Evolutionary conservation across 2,329 filamentous ascomycete genomes (phyloP).

Genomic region (Talaromyces funiculosus): DNA sequence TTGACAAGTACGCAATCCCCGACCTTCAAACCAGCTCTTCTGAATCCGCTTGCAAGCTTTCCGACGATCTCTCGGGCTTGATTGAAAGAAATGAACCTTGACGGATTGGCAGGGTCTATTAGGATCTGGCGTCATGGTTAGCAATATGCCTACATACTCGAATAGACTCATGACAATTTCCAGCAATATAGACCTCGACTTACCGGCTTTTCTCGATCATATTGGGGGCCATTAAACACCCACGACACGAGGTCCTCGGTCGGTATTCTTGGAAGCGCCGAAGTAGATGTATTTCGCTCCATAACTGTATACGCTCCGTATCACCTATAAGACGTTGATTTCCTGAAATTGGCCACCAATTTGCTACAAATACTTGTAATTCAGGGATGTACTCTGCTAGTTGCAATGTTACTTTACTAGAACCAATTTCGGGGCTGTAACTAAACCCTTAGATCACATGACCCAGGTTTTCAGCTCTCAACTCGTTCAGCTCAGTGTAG

Average conservation of each 20-base stretch:
- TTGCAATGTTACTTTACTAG: background rate
- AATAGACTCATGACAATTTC: background rate
- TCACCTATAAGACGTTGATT: background rate
- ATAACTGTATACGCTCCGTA: background rate
- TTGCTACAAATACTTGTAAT: background rate
- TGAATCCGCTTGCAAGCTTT: background rate
- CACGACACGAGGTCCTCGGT: background rate
- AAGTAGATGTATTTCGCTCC: background rate
- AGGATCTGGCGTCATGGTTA: background rate
- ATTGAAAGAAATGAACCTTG: background rate
- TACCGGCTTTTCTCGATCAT: constrained; percentile 1
- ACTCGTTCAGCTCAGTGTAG: background rate
- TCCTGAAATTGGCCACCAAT: background rate
- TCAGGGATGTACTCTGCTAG: background rate
- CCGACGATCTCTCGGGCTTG: background rate
- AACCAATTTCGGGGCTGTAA: background rate
- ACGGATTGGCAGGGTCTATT: background rate
- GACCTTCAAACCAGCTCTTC: background rate
- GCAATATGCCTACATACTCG: background rate
- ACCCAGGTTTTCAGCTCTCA: background rate
- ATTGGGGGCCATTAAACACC: background rate
- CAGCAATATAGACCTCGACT: background rate
- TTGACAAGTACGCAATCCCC: background rate
- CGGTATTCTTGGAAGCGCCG: background rate
- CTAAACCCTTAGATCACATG: background rate